Conservation (phyloP, 331 rosid species). For the Arachis monticola region DNA sequence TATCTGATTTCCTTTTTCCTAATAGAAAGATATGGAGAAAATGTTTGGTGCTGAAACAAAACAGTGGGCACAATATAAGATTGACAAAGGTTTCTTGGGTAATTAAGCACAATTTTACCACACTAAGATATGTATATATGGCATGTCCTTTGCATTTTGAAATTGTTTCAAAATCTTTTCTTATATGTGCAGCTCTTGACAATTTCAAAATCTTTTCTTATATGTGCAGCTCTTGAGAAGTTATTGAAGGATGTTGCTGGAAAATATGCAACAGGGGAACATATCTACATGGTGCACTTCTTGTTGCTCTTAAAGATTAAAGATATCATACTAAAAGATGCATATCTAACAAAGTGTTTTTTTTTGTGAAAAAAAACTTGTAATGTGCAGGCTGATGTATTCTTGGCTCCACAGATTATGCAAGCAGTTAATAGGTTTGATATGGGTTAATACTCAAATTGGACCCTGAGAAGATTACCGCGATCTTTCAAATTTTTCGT, state of each 20-base stretch:
- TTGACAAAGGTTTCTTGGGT: constrained; percentile 52
- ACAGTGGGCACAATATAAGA: constrained; percentile 41
- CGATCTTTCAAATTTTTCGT: no score
- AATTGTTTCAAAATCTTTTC: neutral
- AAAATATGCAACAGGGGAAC: constrained; percentile 50
- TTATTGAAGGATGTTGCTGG: constrained; percentile 49
- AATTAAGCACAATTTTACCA: constrained; percentile 7
- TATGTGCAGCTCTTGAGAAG: constrained; percentile 52
- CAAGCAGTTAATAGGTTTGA: constrained; percentile 30
- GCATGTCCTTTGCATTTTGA: neutral
- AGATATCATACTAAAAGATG: no score
- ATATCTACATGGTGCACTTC: constrained; percentile 46
- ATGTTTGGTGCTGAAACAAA: constrained; percentile 44
- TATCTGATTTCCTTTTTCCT: neutral
- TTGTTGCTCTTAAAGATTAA: neutral
- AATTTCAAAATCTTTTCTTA: neutral
- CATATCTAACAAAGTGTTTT: neutral
- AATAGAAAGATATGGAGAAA: constrained; percentile 49
- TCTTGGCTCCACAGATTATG: constrained; percentile 53
- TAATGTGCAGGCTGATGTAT: constrained; percentile 50
- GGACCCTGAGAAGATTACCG: no score
- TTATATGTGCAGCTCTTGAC: constrained; percentile 49
- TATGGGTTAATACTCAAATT: neutral
- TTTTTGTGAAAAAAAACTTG: neutral
- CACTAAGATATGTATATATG: neutral